Evolutionary conservation across 1,139 yeast species (phyloP), one percentile per base, ranked within the genome.

Genomic region (Debaryomyces psychrophilus): DNA sequence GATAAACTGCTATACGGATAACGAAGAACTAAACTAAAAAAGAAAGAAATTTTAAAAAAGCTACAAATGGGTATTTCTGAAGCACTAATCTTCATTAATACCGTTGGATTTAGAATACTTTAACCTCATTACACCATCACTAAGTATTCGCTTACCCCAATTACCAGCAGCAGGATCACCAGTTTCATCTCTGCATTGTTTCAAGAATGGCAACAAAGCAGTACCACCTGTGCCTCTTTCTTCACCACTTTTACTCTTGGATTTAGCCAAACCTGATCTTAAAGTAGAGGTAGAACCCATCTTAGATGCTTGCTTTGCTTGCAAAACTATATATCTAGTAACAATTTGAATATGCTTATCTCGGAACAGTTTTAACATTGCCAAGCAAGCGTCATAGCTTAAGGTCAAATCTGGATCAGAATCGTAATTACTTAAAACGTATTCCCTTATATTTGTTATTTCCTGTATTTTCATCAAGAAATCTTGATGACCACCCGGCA

Each of bases 201-300:
- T 90, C 61, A 92, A 77, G 69, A 92, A 92, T 26, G 97, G 97
- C 50, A 92, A 79, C 57, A 92, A 75, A 0, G 96, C 85, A 0
- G 97, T 92, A 36, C 98, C 97, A 12, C 98, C 98, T 1, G 98
- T 92, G 8, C 98, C 98, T 54, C 83, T 80, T 53, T 81, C 83
- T 53, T 79, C 83, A 11, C 66, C 68, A 44, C 75, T 73, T 54
- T 71, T 69, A 11, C 20, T 29, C 52, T 74, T 72, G 45, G 57
- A 58, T 54, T 74, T 76, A 23, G 85, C 83, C 55, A 85, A 70
- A 0, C 90, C 90, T 2, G 87, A 77, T 59, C 88, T 73, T 50
- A 81, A 62, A n/a, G 81, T 71, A 26, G 76, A 58, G 14, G 77
- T 66, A 2, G 87, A 81, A 1, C 86, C 87, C 60, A 79, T 61